A percentile compares a stretch with the other conserved stretches of the same genome.
Evolutionary conservation across 2,329 filamentous ascomycete genomes (phyloP).

Genomic region (Scytalidium sp.): DNA sequence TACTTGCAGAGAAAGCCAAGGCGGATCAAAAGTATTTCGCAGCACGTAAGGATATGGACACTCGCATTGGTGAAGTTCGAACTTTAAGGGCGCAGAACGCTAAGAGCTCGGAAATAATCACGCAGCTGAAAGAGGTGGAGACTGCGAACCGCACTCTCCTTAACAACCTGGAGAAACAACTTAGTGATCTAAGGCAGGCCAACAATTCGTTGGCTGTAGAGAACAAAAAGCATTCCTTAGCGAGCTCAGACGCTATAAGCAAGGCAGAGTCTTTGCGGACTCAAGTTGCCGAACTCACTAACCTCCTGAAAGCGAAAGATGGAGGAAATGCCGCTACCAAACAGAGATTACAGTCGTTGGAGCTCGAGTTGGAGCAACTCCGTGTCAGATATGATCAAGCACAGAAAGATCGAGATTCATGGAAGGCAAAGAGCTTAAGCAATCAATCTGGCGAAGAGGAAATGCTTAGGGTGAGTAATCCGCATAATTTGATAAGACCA

Average conservation of each 20-base stretch:
- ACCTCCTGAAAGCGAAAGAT: constrained; percentile 74
- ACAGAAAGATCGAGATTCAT: constrained; percentile 79
- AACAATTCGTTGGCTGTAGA: constrained; percentile 69
- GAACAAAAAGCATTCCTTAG: constrained; percentile 71
- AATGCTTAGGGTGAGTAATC: constrained; percentile 73
- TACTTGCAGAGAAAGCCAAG: constrained; percentile 88
- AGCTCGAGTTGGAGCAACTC: constrained; percentile 76
- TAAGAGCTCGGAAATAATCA: constrained; percentile 90
- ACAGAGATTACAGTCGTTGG: constrained; percentile 58
- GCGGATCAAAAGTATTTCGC: constrained; percentile 98
- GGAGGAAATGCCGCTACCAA: constrained; percentile 47
- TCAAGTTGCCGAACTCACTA: constrained; percentile 75
- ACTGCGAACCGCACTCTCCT: constrained; percentile 71
- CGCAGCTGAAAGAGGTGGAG: constrained; percentile 89
- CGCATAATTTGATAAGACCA: constrained; percentile 11
- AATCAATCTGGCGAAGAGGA: constrained; percentile 82
- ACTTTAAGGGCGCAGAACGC: constrained; percentile 77
- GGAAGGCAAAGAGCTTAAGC: constrained; percentile 78
- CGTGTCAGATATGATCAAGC: constrained; percentile 74
- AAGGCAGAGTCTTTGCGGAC: constrained; percentile 69
- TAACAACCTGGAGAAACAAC: constrained; percentile 86
- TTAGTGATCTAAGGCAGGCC: constrained; percentile 76
- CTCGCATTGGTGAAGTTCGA: constrained; percentile 75
- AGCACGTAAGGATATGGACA: constrained; percentile 90
- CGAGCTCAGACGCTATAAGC: constrained; percentile 66